These are phyloP conservation scores for Aureobasidium melanogenum DNA, from an alignment of 2,329 filamentous ascomycete genomes.

Conservation along the genomic window DNA sequence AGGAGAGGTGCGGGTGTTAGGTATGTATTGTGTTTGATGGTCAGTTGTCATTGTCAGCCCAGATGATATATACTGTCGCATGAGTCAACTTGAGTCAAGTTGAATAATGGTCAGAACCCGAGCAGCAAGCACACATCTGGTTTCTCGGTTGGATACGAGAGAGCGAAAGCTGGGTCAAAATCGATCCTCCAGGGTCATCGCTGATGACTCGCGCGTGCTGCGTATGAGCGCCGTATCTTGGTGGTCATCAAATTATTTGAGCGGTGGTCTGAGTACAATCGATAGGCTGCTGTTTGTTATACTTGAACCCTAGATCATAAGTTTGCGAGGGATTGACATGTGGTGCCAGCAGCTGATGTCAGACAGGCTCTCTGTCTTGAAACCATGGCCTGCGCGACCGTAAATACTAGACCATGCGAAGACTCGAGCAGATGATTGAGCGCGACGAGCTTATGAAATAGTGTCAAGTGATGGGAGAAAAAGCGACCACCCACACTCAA, in stretches of 20 bases:
- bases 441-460: not conserved
- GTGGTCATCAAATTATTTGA: not conserved
- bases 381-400: no score
- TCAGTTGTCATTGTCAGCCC: not conserved
- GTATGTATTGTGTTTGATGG: not conserved
- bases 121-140: not conserved
- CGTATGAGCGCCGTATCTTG: not conserved
- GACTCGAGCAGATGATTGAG: not conserved
- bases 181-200: not conserved
- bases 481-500: not conserved
- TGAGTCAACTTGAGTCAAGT: not conserved
- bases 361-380: not conserved
- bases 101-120: not conserved
- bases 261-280: not conserved
- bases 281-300: not conserved
- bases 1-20: not conserved
- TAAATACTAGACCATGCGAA: not conserved
- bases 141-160: not conserved
- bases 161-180: not conserved
- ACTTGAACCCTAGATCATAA: not conserved
- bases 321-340: not conserved
- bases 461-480: not conserved
- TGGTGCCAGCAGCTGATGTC: not conserved
- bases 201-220: not conserved
- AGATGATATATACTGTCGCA: not conserved